A percentile compares a stretch with the other conserved stretches of the same genome.
phyloP scores from a whole-genome alignment of 2,329 filamentous ascomycete genomes.

The Claviceps sp. region DNA sequence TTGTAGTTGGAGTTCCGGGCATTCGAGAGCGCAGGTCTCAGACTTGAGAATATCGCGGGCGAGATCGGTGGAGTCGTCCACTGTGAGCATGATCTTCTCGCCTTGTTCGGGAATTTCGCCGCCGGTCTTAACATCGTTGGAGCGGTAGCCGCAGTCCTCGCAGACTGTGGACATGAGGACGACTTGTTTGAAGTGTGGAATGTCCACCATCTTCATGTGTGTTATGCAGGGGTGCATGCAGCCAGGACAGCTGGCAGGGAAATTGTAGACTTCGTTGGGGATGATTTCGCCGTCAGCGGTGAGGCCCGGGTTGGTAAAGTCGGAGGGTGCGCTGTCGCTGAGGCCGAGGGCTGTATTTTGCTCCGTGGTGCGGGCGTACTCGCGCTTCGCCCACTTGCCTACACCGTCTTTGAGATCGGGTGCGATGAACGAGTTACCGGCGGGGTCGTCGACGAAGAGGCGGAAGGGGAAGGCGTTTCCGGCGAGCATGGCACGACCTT shows the following conservation, averaged over 20 bases:
- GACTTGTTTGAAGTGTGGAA: conserved; percentile 95
- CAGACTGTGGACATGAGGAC: conserved; percentile 92
- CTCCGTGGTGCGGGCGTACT: conserved; percentile 69
- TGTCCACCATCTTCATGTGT: conserved; percentile 98
- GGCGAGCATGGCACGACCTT: conserved; percentile 62
- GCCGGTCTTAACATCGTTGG: conserved; percentile 95
- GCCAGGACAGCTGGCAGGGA: conserved; percentile 83
- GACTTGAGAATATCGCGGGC: conserved; percentile 91
- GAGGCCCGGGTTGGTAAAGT: conserved; percentile 36
- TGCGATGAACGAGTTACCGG: conserved; percentile 93
- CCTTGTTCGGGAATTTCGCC: conserved; percentile 81
- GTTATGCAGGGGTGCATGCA: conserved; percentile 78
- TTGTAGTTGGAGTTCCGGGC: conserved; percentile 72
- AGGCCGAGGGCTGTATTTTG: conserved; percentile 83
- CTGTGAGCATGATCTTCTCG: conserved; percentile 65
- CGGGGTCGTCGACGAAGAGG: conserved; percentile 75
- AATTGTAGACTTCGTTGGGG: conserved; percentile 83
- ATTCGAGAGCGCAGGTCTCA: conserved; percentile 77
- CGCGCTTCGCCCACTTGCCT: conserved; percentile 79
- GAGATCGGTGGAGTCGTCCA: conserved; percentile 59
- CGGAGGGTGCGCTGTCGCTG: conserved; percentile 42
- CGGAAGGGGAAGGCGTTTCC: conserved; percentile 78
- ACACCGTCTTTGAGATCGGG: conserved; percentile 65
- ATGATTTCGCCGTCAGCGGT: conserved; percentile 63
- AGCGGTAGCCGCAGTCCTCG: conserved; percentile 82